phyloP scores from a whole-genome alignment of 371 early-diverging fungal species.

The Mucor sp. region DNA sequence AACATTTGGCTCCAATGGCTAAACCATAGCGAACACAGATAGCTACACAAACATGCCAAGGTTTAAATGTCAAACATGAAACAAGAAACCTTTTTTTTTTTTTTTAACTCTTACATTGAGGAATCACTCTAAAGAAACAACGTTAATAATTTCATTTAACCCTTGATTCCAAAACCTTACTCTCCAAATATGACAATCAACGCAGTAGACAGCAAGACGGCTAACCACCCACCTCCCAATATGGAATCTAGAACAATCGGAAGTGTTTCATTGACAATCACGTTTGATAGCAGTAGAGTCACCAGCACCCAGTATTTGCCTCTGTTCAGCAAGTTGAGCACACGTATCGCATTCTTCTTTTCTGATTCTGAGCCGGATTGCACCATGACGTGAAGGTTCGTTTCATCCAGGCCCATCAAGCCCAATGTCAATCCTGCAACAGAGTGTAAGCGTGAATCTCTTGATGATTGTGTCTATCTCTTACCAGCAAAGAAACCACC shows the following conservation, averaged over 20 bases:
- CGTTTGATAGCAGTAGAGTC: constrained; percentile 88
- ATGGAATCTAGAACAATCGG: constrained; percentile 85
- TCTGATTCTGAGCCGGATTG: constrained; percentile 68
- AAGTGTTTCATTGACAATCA: constrained; percentile 91
- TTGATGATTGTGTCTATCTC: neutral
- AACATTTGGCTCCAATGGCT: constrained; percentile 77
- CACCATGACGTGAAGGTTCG: constrained; percentile 68
- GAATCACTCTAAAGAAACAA: constrained; percentile 41
- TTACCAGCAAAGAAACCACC: constrained; percentile 28
- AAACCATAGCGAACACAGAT: constrained; percentile 73
- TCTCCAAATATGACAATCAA: constrained; percentile 95
- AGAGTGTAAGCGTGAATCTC: too few relatives aligned
- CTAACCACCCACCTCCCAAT: constrained; percentile 78
- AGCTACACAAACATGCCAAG: constrained; percentile 22
- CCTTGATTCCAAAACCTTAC: constrained; percentile 43
- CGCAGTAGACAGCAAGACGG: constrained; percentile 85
- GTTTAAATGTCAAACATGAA: neutral
- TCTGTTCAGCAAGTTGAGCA: constrained; percentile 67
- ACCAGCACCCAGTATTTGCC: constrained; percentile 86
- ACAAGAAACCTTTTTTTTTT: neutral
- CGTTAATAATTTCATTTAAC: constrained; percentile 39
- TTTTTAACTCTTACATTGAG: constrained; percentile 29
- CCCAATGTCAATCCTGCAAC: constrained; percentile 79
- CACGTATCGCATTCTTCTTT: constrained; percentile 65
- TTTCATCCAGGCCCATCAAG: constrained; percentile 76